These are phyloP conservation scores for Fusarium papillatum DNA, from an alignment of 2,329 filamentous ascomycete genomes.

Conservation along the genomic window DNA sequence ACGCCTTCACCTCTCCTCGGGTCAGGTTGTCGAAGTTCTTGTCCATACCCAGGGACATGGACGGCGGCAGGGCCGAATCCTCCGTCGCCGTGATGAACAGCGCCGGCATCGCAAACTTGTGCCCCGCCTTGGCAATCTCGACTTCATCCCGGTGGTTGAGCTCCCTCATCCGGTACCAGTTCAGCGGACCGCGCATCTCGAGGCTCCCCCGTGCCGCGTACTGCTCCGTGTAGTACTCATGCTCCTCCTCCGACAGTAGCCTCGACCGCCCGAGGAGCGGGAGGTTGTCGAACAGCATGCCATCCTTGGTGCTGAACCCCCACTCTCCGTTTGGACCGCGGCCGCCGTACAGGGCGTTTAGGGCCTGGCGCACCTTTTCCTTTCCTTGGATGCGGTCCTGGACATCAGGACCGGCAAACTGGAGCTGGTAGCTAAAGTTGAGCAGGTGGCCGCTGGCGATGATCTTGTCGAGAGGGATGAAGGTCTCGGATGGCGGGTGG, in stretches of 20 bases:
- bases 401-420: conserved; percentile 78
- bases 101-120: conserved; percentile 70
- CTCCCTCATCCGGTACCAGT: conserved; percentile 86
- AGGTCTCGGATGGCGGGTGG: conserved; percentile 64
- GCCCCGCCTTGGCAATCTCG: conserved; percentile 68
- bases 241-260: conserved; percentile 76
- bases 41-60: conserved; percentile 81
- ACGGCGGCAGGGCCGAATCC: conserved; percentile 80
- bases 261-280: conserved; percentile 67
- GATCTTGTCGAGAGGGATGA: conserved; percentile 69
- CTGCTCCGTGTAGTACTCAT: conserved; percentile 82
- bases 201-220: conserved; percentile 68
- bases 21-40: conserved; percentile 74
- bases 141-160: conserved; percentile 84
- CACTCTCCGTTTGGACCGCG: conserved; percentile 65
- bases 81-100: conserved; percentile 81
- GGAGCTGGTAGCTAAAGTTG: conserved; percentile 88
- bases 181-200: conserved; percentile 84
- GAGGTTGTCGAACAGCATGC: conserved; percentile 75
- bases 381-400: conserved; percentile 70
- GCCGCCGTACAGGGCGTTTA: conserved; percentile 81
- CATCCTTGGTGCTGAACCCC: conserved; percentile 71
- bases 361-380: conserved; percentile 76
- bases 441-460: conserved; percentile 68
- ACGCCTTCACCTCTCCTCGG: conserved; percentile 73